These are phyloP conservation scores for Globisporangium cederbergense DNA, from an alignment of 352 stramenopile genomes.

Conservation along the genomic window DNA sequence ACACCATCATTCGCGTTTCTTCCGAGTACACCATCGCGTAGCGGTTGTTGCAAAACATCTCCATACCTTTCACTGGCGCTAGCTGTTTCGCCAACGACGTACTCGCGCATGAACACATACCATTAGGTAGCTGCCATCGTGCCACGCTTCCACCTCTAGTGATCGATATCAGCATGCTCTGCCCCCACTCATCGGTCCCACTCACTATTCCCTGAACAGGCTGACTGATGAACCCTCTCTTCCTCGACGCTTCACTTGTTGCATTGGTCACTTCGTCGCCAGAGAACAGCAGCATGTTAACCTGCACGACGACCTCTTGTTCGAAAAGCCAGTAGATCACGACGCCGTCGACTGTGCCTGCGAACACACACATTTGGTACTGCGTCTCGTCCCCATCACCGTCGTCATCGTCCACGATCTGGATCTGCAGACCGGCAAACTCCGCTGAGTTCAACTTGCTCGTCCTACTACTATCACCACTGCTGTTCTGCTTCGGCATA, in stretches of 20 bases:
- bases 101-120: constrained; percentile 52
- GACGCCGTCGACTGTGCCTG: constrained; percentile 54
- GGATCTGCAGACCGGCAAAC: constrained; percentile 24
- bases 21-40: constrained; percentile 73
- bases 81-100: constrained; percentile 50
- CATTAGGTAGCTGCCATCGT: constrained; percentile 67
- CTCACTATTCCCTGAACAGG: constrained; percentile 61
- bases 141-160: constrained; percentile 50
- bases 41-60: constrained; percentile 70
- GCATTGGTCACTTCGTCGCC: constrained; percentile 2
- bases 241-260: not conserved
- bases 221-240: not conserved
- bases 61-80: constrained; percentile 57
- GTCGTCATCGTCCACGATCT: constrained; percentile 38
- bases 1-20: constrained; percentile 69
- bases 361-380: constrained; percentile 68
- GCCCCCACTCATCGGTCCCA: constrained; percentile 74
- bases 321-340: constrained; percentile 78
- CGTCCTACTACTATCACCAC: not conserved
- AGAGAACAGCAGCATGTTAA: constrained; percentile 59
- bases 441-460: not conserved
- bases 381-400: constrained; percentile 29
- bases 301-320: constrained; percentile 51
- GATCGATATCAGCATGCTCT: constrained; percentile 66
- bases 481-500: constrained; percentile 6